Evolutionary conservation across 1,284 basidiomycete genomes (phyloP).

Genomic region (Mycena sp.): DNA sequence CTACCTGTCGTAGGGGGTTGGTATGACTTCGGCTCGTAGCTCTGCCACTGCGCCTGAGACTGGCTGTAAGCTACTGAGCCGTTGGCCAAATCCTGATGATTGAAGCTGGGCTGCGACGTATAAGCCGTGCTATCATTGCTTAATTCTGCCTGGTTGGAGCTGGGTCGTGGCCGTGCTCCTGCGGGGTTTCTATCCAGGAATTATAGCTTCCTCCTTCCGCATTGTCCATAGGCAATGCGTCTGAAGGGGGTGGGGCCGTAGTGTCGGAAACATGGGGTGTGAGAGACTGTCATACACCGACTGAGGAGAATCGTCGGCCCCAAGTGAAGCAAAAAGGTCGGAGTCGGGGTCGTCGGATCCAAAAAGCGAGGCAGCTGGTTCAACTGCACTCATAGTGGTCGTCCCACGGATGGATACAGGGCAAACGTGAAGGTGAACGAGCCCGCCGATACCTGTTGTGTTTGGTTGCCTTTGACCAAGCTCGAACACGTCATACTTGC

Average conservation of each 20-base stretch:
- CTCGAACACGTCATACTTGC: neutral
- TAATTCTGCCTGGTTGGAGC: neutral
- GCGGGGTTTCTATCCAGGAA: constrained; percentile 19
- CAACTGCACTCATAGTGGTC: constrained; percentile 54
- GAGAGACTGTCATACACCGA: constrained; percentile 19
- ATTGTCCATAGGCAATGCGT: constrained; percentile 6
- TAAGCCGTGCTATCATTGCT: neutral
- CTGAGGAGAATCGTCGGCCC: constrained; percentile 32
- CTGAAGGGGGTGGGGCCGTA: neutral
- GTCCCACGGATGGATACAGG: neutral
- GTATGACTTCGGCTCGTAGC: constrained; percentile 8
- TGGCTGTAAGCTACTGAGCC: neutral
- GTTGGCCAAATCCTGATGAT: neutral
- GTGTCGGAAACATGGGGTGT: neutral
- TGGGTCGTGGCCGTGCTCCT: neutral
- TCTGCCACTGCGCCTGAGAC: constrained; percentile 8
- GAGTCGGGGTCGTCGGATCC: constrained; percentile 65
- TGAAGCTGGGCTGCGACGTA: neutral
- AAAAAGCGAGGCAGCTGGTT: constrained; percentile 83
- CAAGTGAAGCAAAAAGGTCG: constrained; percentile 75
- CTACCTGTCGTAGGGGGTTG: neutral
- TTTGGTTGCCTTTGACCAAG: neutral
- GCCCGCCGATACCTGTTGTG: neutral
- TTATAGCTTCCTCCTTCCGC: neutral
- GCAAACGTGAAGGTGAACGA: neutral